Evolutionary conservation across 257 asterid species (phyloP).

Genomic region (Ehretia macrophylla): DNA sequence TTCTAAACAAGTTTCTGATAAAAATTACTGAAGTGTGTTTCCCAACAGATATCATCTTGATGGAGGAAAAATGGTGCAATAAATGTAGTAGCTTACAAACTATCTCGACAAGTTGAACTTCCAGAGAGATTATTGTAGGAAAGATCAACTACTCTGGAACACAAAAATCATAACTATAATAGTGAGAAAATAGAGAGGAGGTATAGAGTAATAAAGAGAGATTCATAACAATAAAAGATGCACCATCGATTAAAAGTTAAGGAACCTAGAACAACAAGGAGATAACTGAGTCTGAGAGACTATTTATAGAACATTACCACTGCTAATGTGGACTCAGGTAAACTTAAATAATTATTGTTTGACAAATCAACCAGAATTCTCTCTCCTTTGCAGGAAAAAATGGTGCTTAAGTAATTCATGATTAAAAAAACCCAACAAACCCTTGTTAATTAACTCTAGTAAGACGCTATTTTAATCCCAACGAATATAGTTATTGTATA

Average conservation of each 20-base stretch:
- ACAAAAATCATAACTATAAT: neutral
- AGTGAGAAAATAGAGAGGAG: neutral
- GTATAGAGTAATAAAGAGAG: neutral
- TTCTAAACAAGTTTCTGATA: conserved; percentile 59
- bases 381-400: too few relatives aligned
- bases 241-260: neutral
- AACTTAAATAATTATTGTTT: too few relatives aligned
- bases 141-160: conserved; percentile 47
- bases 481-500: too few relatives aligned
- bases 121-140: conserved; percentile 48
- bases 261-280: too few relatives aligned
- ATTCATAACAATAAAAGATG: neutral
- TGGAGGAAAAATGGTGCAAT: neutral
- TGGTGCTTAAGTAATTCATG: too few relatives aligned
- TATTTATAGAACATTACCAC: too few relatives aligned
- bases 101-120: conserved; percentile 37
- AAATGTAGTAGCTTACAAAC: conserved; percentile 30
- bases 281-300: too few relatives aligned
- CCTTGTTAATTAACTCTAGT: too few relatives aligned
- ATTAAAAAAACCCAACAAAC: too few relatives aligned
- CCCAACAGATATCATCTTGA: neutral
- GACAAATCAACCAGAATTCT: too few relatives aligned
- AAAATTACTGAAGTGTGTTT: conserved; percentile 1
- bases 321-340: too few relatives aligned
- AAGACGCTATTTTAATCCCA: too few relatives aligned